Conservation (phyloP, 2,329 filamentous ascomycete genomes). For the Fusarium nematophilum region DNA sequence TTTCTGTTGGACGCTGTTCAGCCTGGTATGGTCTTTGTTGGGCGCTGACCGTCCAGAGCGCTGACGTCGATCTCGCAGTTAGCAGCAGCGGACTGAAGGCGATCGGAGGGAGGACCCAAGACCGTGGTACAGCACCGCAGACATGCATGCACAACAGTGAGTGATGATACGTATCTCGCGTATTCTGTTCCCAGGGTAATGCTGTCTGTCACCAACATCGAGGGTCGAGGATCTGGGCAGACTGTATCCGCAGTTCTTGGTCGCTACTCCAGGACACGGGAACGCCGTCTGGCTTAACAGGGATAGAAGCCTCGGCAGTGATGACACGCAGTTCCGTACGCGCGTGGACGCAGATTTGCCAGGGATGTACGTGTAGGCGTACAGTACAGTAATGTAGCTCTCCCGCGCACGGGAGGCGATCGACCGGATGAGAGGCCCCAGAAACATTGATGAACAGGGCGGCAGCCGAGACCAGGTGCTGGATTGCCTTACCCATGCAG, state of each 20-base stretch:
- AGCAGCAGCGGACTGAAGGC: not conserved
- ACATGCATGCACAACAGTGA: conserved; percentile 8
- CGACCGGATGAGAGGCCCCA: conserved; percentile 23
- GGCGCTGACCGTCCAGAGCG: conserved; percentile 10
- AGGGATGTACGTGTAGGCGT: conserved; percentile 19
- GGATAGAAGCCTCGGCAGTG: conserved; percentile 27
- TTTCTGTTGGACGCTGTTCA: conserved; percentile 7
- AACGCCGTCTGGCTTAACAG: conserved; percentile 29
- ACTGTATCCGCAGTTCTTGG: too few relatives aligned
- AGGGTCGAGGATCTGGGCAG: conserved; percentile 25
- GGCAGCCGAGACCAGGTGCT: conserved; percentile 30
- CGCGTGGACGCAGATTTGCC: conserved; percentile 13
- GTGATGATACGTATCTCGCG: not conserved
- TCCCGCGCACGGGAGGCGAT: conserved; percentile 32
- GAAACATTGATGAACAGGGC: conserved; percentile 26
- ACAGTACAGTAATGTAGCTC: conserved; percentile 16
- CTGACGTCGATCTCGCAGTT: conserved; percentile 9
- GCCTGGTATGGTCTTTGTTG: conserved; percentile 18
- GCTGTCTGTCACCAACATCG: conserved; percentile 13
- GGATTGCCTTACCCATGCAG: conserved; percentile 8
- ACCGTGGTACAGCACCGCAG: conserved; percentile 8
- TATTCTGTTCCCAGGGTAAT: not conserved
- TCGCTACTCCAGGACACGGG: conserved; percentile 28
- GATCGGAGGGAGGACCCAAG: conserved; percentile 3
- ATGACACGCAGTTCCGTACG: conserved; percentile 42